Evolutionary conservation across 2,329 filamentous ascomycete genomes (phyloP).

Genomic region (Fusarium verticillioides): DNA sequence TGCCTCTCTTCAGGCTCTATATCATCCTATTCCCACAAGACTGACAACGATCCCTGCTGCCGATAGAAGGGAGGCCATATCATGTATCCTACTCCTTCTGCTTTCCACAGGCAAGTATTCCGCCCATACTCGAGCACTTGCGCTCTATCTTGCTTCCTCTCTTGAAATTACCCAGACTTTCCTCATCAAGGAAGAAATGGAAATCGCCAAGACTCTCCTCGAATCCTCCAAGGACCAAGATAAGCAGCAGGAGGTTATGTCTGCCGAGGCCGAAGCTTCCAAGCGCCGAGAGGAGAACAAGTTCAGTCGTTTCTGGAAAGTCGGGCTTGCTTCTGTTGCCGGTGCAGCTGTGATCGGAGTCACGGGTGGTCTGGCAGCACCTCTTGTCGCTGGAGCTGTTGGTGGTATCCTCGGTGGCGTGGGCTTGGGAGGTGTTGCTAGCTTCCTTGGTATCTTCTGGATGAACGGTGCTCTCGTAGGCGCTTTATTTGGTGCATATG

Average conservation of each 20-base stretch:
- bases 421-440: slow-evolving; percentile 85
- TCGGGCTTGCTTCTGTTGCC: slow-evolving; percentile 87
- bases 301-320: slow-evolving; percentile 83
- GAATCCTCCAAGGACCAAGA: slow-evolving; percentile 66
- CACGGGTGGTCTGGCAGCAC: slow-evolving; percentile 90
- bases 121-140: slow-evolving; percentile 75
- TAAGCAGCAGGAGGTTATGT: slow-evolving; percentile 62
- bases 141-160: slow-evolving; percentile 75
- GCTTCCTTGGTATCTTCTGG: slow-evolving; percentile 86
- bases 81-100: slow-evolving; percentile 76
- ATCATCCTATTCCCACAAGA: slow-evolving; percentile 64
- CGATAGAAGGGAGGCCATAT: slow-evolving; percentile 72
- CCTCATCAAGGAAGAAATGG: slow-evolving; percentile 76
- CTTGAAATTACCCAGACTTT: slow-evolving; percentile 70
- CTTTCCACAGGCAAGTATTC: slow-evolving; percentile 80
- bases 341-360: slow-evolving; percentile 92
- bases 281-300: slow-evolving; percentile 79
- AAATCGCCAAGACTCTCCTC: slow-evolving; percentile 80
- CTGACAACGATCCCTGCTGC: slow-evolving; percentile 66
- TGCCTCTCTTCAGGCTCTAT: slow-evolving; percentile 60
- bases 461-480: slow-evolving; percentile 88
- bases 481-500: slow-evolving; percentile 88
- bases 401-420: slow-evolving; percentile 87
- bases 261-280: slow-evolving; percentile 79
- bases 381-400: slow-evolving; percentile 85